phyloP scores from a whole-genome alignment of 495 filamentous ascomycete species.

The Neurospora intermedia region DNA sequence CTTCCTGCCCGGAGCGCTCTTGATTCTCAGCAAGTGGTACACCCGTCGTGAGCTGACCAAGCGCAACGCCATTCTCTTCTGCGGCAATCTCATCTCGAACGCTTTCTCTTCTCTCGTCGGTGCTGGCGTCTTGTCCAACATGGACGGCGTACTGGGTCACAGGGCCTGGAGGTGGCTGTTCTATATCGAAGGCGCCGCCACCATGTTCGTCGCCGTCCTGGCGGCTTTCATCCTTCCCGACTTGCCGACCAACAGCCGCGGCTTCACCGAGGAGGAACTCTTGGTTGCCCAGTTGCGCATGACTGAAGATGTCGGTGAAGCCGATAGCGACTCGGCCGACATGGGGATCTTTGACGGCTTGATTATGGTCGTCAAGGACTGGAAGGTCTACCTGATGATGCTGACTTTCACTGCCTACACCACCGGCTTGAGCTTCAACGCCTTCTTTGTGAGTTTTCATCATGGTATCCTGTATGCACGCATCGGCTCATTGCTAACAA shows the following conservation, averaged over 20 bases:
- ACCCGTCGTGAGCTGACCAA: slow-evolving; percentile 40
- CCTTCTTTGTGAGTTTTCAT: slow-evolving; percentile 37
- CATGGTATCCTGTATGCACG: slow-evolving; percentile 41
- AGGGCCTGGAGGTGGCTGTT: slow-evolving; percentile 49
- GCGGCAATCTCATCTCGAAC: slow-evolving; percentile 49
- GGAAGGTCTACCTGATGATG: slow-evolving; percentile 51
- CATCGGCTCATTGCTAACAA: slow-evolving; percentile 37
- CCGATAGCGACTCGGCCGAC: slow-evolving; percentile 51
- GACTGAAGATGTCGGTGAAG: slow-evolving; percentile 66
- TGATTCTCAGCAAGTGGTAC: slow-evolving; percentile 48
- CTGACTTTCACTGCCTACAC: slow-evolving; percentile 31
- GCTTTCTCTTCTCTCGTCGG: slow-evolving; percentile 52
- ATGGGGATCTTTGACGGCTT: slow-evolving; percentile 52
- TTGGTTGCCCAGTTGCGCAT: slow-evolving; percentile 56
- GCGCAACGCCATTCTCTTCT: slow-evolving; percentile 50
- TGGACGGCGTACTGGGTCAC: slow-evolving; percentile 37
- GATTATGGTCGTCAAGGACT: slow-evolving; percentile 58
- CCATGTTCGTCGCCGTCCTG: slow-evolving; percentile 29
- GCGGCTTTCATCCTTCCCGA: slow-evolving; percentile 59
- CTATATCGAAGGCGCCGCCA: slow-evolving; percentile 54
- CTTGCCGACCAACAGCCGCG: slow-evolving; percentile 57
- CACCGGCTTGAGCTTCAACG: slow-evolving; percentile 33
- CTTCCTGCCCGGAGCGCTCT: slow-evolving; percentile 34
- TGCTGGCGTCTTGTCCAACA: slow-evolving; percentile 41
- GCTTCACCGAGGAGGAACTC: slow-evolving; percentile 58